Conservation (phyloP, 257 asterid species). For the Marsdenia floribunda region DNA sequence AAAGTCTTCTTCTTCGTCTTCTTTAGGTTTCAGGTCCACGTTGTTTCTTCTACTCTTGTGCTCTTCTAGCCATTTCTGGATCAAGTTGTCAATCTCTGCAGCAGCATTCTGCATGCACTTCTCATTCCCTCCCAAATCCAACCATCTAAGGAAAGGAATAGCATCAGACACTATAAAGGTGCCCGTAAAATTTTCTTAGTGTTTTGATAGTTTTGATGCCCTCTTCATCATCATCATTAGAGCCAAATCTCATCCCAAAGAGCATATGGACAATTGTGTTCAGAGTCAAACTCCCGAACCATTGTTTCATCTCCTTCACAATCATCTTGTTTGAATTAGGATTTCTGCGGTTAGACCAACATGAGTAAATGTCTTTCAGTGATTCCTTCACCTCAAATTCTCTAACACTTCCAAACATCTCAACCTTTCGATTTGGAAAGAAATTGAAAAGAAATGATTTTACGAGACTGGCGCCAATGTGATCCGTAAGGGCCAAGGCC, state of each 20-base stretch:
- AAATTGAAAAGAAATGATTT: slow-evolving; percentile 6
- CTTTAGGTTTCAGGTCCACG: background rate
- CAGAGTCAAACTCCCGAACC: background rate
- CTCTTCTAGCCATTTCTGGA: slow-evolving; percentile 35
- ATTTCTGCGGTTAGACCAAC: background rate
- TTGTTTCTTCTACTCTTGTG: slow-evolving; percentile 20
- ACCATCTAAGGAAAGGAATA: slow-evolving; percentile 32
- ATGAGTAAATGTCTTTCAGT: background rate
- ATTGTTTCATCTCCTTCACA: background rate
- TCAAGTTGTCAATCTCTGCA: slow-evolving; percentile 25
- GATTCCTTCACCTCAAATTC: background rate
- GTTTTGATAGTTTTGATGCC: background rate
- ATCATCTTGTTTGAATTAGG: background rate
- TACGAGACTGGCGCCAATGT: slow-evolving; percentile 19
- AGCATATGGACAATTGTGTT: background rate
- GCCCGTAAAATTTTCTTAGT: slow-evolving; percentile 27
- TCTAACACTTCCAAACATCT: background rate
- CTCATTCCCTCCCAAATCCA: slow-evolving; percentile 40
- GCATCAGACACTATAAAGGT: slow-evolving; percentile 30
- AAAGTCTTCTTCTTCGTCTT: slow-evolving; percentile 30
- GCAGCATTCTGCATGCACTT: slow-evolving; percentile 36
- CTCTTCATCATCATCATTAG: background rate
- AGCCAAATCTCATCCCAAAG: background rate
- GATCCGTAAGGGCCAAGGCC: slow-evolving; percentile 17
- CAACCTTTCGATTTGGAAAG: slow-evolving; percentile 11